Evolutionary conservation across 169 alveolate species (phyloP), one percentile per base, ranked within the genome.

Genomic region (Eimeria tenella): DNA sequence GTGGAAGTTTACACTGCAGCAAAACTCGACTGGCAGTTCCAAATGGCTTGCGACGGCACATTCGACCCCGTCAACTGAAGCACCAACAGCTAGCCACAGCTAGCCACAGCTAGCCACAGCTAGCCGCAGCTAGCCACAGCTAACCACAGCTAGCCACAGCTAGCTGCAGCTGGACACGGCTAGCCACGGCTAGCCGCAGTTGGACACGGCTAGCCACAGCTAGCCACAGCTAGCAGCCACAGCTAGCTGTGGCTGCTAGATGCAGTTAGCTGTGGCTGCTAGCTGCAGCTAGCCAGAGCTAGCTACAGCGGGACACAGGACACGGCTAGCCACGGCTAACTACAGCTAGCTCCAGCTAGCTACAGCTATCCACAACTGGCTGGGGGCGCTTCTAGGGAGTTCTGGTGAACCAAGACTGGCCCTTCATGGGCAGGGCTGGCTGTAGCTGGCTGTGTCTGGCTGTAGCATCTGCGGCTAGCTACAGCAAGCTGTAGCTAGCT

Each of bases 21-120:
- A 5, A 90, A 90, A 84, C 81, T 90, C n/a, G 71, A 65, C 88
- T 90, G 94, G 94, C 94, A 90, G 70, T 90, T 90, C 70, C 79
- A 65, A 19, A 90, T 90, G 94, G 94, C 94, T 15, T 90, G 94
- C 62, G 89, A 90, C 25, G 94, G 94, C 5, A 70, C 23, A 15
- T 62, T 74, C 60, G 82, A 53, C 52, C 88, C 88, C 19, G 88
- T 70, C 7, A 68, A 50, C 50, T 79, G 17, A 68, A 4, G 8
- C 7, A 25, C 7, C 5, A 17, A 0, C 31, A 5, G 7, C 31
- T n/a, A 13, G 74, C 74, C 21, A 65, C 31, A 25, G 74, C 10
- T n/a, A 13, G 74, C 74, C 21, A 65, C 31, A 42, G 74, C 10
- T 65, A 31, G 74, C 74, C 21, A 65, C 31, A 42, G 74, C 10